Conservation (phyloP, 2,329 filamentous ascomycete genomes). For the Colletotrichum orbiculare region DNA sequence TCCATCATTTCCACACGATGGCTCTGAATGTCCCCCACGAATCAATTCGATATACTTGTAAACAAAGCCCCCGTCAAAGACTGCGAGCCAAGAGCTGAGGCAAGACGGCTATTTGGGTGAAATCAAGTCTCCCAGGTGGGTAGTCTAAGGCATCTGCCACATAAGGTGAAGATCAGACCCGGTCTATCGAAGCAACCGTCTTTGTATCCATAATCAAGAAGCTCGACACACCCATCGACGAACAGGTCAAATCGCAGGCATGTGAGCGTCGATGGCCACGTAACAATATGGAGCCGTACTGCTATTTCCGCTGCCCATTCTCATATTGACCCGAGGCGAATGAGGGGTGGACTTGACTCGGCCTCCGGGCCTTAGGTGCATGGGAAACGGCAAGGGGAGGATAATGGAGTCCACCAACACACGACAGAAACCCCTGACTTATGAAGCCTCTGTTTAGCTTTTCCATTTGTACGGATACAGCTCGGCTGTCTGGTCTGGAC, state of each 20-base stretch:
- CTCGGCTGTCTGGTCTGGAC: constrained; percentile 30
- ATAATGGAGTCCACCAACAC: not conserved
- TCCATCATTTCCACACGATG: constrained; percentile 28
- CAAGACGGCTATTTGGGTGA: too few relatives aligned
- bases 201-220: not conserved
- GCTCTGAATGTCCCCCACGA: constrained; percentile 9
- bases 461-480: constrained; percentile 21
- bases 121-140: not conserved
- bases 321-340: constrained; percentile 11
- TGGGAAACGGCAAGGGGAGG: constrained; percentile 2
- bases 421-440: constrained; percentile 12
- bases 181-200: too few relatives aligned
- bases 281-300: constrained; percentile 2
- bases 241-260: constrained; percentile 6
- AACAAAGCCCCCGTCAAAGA: constrained; percentile 1
- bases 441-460: constrained; percentile 24
- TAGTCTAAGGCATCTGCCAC: too few relatives aligned
- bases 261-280: constrained; percentile 6
- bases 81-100: too few relatives aligned
- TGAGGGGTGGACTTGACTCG: constrained; percentile 29
- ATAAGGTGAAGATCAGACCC: too few relatives aligned
- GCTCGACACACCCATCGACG: not conserved
- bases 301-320: constrained; percentile 12
- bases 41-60: constrained; percentile 1
- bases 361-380: constrained; percentile 5